Percentiles rank a stretch among this genome's conserved stretches.
phyloP scores from a whole-genome alignment of 176 grass and related monocot species.

The Panicum miliaceum region DNA sequence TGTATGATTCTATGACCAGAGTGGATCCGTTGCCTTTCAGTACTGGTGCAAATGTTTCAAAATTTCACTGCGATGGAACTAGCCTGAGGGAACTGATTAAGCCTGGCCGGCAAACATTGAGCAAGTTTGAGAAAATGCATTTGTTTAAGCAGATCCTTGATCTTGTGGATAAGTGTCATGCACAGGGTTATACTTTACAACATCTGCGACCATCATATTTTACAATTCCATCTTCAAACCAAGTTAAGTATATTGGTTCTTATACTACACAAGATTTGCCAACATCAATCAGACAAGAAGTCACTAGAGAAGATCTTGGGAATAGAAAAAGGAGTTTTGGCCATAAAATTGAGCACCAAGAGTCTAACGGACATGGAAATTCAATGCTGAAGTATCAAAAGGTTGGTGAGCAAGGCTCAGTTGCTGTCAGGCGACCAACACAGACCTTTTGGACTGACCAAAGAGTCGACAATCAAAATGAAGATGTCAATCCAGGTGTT shows the following conservation, averaged over 20 bases:
- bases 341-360: constrained; percentile 45
- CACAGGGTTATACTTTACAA: constrained; percentile 62
- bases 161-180: constrained; percentile 71
- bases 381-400: constrained; percentile 71
- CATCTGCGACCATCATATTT: constrained; percentile 88
- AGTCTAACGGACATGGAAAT: constrained; percentile 34
- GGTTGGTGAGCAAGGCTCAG: constrained; percentile 46
- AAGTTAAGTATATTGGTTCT: constrained; percentile 80
- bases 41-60: constrained; percentile 44
- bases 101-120: constrained; percentile 52
- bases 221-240: constrained; percentile 50
- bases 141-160: constrained; percentile 87
- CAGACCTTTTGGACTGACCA: constrained; percentile 39
- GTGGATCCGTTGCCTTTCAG: constrained; percentile 38
- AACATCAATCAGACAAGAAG: constrained; percentile 37
- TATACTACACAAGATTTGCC: constrained; percentile 61
- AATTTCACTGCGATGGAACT: constrained; percentile 42
- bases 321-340: constrained; percentile 71
- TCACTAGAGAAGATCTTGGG: constrained; percentile 40
- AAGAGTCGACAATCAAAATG: constrained; percentile 49
- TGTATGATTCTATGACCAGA: constrained; percentile 43
- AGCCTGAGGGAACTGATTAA: constrained; percentile 84
- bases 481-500: constrained; percentile 39
- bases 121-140: constrained; percentile 77
- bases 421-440: constrained; percentile 40